A percentile compares a stretch with the other conserved stretches of the same genome.
phyloP scores from a whole-genome alignment of 139 green algal genomes.

The Micractinium sp. region DNA sequence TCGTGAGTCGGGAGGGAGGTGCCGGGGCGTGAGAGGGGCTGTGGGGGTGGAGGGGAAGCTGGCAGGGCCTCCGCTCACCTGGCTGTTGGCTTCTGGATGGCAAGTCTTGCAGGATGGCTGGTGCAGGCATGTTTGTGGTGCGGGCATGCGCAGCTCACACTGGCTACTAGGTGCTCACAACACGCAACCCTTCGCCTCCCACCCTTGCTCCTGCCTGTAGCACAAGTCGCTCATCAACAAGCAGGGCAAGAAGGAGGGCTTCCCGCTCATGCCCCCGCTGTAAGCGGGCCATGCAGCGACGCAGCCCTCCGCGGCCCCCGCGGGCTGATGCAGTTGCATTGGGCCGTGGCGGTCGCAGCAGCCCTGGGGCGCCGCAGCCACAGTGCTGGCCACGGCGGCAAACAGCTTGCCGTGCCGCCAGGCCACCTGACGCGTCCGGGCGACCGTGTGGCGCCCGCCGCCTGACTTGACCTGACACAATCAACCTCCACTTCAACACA shows the following conservation, averaged over 20 bases:
- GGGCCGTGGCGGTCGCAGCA: not conserved
- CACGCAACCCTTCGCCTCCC: not conserved
- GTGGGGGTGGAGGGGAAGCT: too few relatives aligned
- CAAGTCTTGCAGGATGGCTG: not conserved
- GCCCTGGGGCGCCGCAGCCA: not conserved
- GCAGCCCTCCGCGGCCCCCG: not conserved
- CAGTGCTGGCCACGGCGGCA: not conserved
- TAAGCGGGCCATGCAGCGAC: conserved; percentile 6
- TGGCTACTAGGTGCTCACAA: not conserved
- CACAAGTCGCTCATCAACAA: conserved; percentile 95
- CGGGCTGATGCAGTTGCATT: not conserved
- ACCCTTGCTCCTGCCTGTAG: not conserved
- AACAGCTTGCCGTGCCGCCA: too few relatives aligned
- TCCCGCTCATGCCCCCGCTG: conserved; percentile 28
- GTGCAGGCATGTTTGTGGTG: too few relatives aligned
- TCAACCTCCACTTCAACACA: not conserved
- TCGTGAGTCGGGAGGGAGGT: conserved; percentile 55
- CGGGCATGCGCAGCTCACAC: not conserved
- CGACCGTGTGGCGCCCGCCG: not conserved
- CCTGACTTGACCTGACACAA: conserved; percentile 13
- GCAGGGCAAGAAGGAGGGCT: conserved; percentile 55
- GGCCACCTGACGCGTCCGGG: not conserved
- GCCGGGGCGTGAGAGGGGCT: not conserved
- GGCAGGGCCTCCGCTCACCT: too few relatives aligned
- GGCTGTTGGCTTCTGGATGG: not conserved